Evolutionary conservation across 805 yeast species (phyloP).

Genomic region (Pichia gijzeniarum): DNA sequence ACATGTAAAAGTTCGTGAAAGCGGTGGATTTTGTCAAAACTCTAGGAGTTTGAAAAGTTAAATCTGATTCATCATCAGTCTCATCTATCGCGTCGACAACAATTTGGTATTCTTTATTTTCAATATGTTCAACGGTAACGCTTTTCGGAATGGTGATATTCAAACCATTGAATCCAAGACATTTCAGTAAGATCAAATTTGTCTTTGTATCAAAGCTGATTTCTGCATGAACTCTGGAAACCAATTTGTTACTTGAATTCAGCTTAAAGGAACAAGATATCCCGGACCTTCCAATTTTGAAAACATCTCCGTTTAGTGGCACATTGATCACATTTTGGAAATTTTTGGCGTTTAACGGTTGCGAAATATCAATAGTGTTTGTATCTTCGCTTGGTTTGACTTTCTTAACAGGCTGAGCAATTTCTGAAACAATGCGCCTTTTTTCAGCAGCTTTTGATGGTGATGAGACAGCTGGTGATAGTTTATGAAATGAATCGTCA

Average conservation of each 20-base stretch:
- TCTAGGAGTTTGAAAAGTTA: constrained; percentile 19
- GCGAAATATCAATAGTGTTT: constrained; percentile 6
- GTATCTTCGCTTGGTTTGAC: neutral
- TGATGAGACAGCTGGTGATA: neutral
- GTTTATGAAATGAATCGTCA: neutral
- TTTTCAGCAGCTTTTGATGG: neutral
- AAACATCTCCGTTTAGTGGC: constrained; percentile 30
- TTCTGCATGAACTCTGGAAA: constrained; percentile 62
- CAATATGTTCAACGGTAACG: constrained; percentile 24
- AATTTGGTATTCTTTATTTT: constrained; percentile 18
- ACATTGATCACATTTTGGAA: constrained; percentile 26
- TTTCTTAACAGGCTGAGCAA: neutral
- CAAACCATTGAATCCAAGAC: constrained; percentile 81
- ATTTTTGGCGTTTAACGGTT: constrained; percentile 9
- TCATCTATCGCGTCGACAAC: constrained; percentile 8
- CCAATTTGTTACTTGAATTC: constrained; percentile 43
- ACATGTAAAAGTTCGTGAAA: constrained; percentile 50
- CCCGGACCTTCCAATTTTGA: constrained; percentile 65
- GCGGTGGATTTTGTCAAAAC: constrained; percentile 36
- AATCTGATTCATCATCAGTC: neutral
- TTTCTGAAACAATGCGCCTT: neutral
- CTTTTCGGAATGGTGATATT: constrained; percentile 54
- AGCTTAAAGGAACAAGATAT: constrained; percentile 47
- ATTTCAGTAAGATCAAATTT: constrained; percentile 47
- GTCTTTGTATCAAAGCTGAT: constrained; percentile 38